Conservation (phyloP, 1,284 basidiomycete genomes). For the Tremellales sp. region DNA sequence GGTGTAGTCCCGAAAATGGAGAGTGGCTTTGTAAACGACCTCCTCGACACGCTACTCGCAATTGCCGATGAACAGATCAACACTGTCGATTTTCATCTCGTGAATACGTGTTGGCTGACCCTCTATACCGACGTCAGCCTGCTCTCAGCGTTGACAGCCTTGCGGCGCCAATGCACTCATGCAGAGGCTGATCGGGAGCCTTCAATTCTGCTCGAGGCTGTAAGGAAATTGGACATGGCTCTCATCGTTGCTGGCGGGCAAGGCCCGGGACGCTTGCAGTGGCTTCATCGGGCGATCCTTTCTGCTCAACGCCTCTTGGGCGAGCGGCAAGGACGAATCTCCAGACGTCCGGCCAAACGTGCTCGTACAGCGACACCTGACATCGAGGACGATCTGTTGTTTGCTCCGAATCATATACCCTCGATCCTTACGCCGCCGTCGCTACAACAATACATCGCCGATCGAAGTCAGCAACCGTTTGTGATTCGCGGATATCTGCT, state of each 20-base stretch:
- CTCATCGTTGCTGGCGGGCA: conserved; percentile 79
- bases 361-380: background rate
- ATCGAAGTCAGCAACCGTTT: conserved; percentile 60
- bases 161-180: background rate
- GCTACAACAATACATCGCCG: conserved; percentile 59
- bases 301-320: conserved; percentile 44
- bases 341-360: conserved; percentile 1
- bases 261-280: conserved; percentile 59
- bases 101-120: conserved; percentile 45
- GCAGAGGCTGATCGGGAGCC: background rate
- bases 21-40: too few species aligned
- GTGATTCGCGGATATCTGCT: conserved; percentile 58
- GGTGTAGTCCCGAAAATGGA: too few species aligned
- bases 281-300: conserved; percentile 61
- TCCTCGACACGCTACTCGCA: conserved; percentile 29
- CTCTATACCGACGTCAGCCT: conserved; percentile 51
- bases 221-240: conserved; percentile 67
- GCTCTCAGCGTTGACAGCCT: conserved; percentile 19
- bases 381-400: conserved; percentile 4
- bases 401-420: conserved; percentile 40
- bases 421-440: conserved; percentile 48
- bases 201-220: conserved; percentile 22
- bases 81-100: conserved; percentile 45
- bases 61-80: conserved; percentile 50
- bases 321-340: background rate